phyloP scores from a whole-genome alignment of 179 eudicot genomes.

The Pouteria campechiana region DNA sequence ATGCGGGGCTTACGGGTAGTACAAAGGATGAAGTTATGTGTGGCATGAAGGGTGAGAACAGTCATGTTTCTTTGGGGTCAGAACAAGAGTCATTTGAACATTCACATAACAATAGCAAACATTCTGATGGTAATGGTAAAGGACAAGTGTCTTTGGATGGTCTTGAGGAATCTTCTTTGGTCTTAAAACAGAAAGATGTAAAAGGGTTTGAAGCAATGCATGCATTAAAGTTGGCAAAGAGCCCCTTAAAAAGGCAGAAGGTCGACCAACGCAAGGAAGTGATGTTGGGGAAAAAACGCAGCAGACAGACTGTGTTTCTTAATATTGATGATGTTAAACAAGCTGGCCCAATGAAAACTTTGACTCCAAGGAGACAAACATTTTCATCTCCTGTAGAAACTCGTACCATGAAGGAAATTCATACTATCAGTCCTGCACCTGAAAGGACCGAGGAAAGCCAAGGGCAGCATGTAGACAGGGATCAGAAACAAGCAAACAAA shows the following conservation, averaged over 20 bases:
- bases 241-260: conserved; percentile 63
- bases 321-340: conserved; percentile 90
- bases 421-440: conserved; percentile 18
- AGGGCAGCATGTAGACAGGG: conserved; percentile 39
- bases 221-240: conserved; percentile 57
- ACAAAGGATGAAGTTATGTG: too few species aligned
- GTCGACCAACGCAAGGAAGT: conserved; percentile 86
- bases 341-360: conserved; percentile 58
- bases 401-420: conserved; percentile 52
- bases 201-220: conserved; percentile 76
- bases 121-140: conserved; percentile 28
- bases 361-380: conserved; percentile 72
- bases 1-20: too few species aligned
- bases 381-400: conserved; percentile 37
- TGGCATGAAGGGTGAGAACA: conserved; percentile 22
- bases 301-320: conserved; percentile 83
- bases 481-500: conserved; percentile 53
- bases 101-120: conserved; percentile 21
- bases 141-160: conserved; percentile 20
- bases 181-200: conserved; percentile 46
- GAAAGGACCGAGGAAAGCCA: conserved; percentile 65
- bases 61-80: conserved; percentile 11
- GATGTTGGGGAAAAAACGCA: conserved; percentile 88
- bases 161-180: conserved; percentile 41
- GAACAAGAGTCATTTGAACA: conserved; percentile 21